A percentile compares a stretch with the other conserved stretches of the same genome.
Conservation (phyloP, 371 early-diverging fungal species). For the Apophysomyces variabilis region DNA sequence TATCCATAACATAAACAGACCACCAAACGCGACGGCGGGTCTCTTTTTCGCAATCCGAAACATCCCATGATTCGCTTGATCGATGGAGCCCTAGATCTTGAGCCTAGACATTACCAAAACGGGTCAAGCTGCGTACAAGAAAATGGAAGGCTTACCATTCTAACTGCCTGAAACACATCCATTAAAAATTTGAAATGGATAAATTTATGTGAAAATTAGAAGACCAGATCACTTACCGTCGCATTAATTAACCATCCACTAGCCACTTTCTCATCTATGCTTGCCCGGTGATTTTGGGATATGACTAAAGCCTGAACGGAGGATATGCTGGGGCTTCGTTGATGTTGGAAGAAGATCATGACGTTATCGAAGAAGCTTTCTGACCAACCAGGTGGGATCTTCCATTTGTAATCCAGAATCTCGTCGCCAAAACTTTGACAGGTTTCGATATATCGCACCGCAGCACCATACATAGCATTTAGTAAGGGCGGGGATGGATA, state of each 20-base stretch:
- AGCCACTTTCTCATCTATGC: conserved; percentile 42
- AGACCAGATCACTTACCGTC: conserved; percentile 26
- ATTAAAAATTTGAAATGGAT: background rate
- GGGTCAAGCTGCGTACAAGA: background rate
- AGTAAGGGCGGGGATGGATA: conserved; percentile 51
- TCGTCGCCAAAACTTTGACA: conserved; percentile 44
- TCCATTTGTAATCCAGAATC: conserved; percentile 15
- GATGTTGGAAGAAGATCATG: conserved; percentile 31
- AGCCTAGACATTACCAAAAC: conserved; percentile 33
- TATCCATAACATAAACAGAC: conserved; percentile 65
- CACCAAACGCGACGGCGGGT: conserved; percentile 69
- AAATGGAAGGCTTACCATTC: conserved; percentile 27
- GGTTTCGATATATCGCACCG: conserved; percentile 49
- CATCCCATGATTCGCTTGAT: conserved; percentile 55
- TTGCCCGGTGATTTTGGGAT: conserved; percentile 45
- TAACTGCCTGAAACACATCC: conserved; percentile 22
- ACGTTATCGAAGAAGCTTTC: conserved; percentile 49
- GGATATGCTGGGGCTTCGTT: conserved; percentile 41
- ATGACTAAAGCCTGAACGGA: conserved; percentile 51
- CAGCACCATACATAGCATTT: conserved; percentile 51
- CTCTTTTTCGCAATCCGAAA: conserved; percentile 61
- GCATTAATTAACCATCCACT: conserved; percentile 47
- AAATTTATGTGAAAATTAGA: background rate
- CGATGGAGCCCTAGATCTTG: conserved; percentile 74
- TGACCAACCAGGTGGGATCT: conserved; percentile 40